phyloP scores from a whole-genome alignment of 2,329 filamentous ascomycete species.

The Zymoseptoria pseudotritici region DNA sequence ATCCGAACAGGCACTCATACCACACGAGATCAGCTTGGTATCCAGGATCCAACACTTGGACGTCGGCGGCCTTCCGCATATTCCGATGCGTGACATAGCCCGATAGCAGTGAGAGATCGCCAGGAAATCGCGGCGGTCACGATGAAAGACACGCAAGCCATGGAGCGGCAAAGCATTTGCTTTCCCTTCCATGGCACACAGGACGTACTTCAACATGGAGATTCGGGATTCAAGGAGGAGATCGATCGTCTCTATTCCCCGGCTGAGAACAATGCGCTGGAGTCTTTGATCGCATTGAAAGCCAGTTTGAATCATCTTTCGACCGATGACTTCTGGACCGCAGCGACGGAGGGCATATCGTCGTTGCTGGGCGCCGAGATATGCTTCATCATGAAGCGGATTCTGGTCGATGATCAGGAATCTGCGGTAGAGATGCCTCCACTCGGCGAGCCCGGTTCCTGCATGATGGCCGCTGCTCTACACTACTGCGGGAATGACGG shows the following conservation, averaged over 20 bases:
- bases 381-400: slow-evolving; percentile 59
- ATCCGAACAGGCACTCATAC: neutral
- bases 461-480: slow-evolving; percentile 57
- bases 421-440: slow-evolving; percentile 54
- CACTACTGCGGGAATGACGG: slow-evolving; percentile 55
- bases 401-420: slow-evolving; percentile 52
- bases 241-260: slow-evolving; percentile 17
- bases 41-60: neutral
- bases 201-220: slow-evolving; percentile 19
- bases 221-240: slow-evolving; percentile 20
- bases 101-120: neutral
- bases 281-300: slow-evolving; percentile 55
- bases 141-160: slow-evolving; percentile 2
- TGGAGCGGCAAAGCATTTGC: slow-evolving; percentile 22
- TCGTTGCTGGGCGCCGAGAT: slow-evolving; percentile 58
- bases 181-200: slow-evolving; percentile 23
- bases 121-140: slow-evolving; percentile 4
- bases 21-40: neutral
- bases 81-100: neutral
- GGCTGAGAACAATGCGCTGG: slow-evolving; percentile 55
- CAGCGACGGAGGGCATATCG: slow-evolving; percentile 57
- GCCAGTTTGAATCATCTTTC: slow-evolving; percentile 45
- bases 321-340: slow-evolving; percentile 56
- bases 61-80: neutral
- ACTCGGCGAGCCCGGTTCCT: slow-evolving; percentile 53